Evolutionary conservation across 1,284 basidiomycete species (phyloP), one percentile per base, ranked within the genome.

Genomic region (Leccinum solheimii): DNA sequence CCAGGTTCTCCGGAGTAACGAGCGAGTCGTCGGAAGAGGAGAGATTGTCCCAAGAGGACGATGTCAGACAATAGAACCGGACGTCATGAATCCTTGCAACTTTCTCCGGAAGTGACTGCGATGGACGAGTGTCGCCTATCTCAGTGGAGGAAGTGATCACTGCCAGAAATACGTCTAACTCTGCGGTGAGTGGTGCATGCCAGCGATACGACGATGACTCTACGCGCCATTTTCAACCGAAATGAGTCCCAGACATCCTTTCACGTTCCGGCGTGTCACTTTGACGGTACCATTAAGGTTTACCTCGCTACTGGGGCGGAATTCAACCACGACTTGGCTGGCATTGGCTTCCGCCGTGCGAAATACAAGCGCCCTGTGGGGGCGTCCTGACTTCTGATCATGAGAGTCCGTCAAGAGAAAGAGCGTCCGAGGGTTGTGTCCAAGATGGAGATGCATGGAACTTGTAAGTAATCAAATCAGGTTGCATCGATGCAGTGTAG

Each of bases 241-340:
- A 58, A 92, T 88, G 58, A 92, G 76, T 2, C 94, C 94, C 58
- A 96, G 76, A 65, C 93, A 94, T 38, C 94, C 94, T 71, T 90
- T 90, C 8, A 94, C 86, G 27, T 82, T 78, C 66, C 86, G 81
- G 49, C 78, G 86, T 43, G 86, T 90, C 55, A 92, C 74, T 61
- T 82, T 84, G 60, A 88, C 77, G 13, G 89, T 78, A 62, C 81
- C 83, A 11, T 78, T 70, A 38, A 92, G 79, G 68, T 94, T 87
- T 30, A 95, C 83, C 67, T 92, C 83, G 56, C 86, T 79, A 64
- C 87, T 85, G 0, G 83, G 85, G 5, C 95, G 74, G 69, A 95
- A 93, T 75, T 96, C 94, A 14, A 95, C 93, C 40, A 95, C 83
- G 55, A 88, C 86, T 72, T 91, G 88, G 13, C 76, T 76, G 13